phyloP scores from a whole-genome alignment of 768 basidiomycete species.

The Lactarius deliciosus region DNA sequence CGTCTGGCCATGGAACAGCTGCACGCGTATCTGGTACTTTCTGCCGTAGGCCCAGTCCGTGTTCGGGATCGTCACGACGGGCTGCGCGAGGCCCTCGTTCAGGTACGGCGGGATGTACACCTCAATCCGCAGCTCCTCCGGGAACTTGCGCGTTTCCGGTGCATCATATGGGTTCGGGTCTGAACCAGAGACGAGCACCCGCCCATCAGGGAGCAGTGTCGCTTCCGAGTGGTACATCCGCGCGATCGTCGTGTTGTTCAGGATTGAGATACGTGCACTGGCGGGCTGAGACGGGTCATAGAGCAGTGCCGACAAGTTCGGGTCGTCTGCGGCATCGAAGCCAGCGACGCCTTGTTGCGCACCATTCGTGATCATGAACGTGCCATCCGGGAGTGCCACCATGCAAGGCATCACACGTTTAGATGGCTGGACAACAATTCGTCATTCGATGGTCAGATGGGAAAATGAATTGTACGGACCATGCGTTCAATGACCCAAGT shows the following conservation, averaged over 20 bases:
- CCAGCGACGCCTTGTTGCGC: conserved; percentile 68
- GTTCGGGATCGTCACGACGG: conserved; percentile 23
- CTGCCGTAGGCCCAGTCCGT: conserved; percentile 64
- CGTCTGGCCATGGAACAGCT: conserved; percentile 45
- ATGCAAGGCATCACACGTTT: conserved; percentile 77
- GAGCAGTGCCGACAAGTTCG: conserved; percentile 46
- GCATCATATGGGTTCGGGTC: conserved; percentile 43
- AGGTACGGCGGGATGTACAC: conserved; percentile 66
- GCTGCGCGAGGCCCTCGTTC: conserved; percentile 55
- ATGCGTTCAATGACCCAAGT: conserved; percentile 77
- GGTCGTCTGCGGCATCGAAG: conserved; percentile 56
- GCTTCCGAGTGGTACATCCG: conserved; percentile 57
- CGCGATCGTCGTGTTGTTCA: conserved; percentile 65
- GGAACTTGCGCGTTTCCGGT: conserved; percentile 41
- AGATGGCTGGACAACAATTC: conserved; percentile 47
- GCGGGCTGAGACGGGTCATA: conserved; percentile 65
- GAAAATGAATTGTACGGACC: conserved; percentile 44
- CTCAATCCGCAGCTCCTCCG: conserved; percentile 65
- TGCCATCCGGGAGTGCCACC: conserved; percentile 69
- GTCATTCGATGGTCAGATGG: background rate
- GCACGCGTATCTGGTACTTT: conserved; percentile 36
- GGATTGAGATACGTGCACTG: conserved; percentile 60
- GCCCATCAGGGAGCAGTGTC: conserved; percentile 60
- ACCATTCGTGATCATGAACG: conserved; percentile 73
- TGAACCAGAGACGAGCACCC: conserved; percentile 72